Conservation (phyloP, 176 grass and related monocot species). For the Aechmea fasciata region DNA sequence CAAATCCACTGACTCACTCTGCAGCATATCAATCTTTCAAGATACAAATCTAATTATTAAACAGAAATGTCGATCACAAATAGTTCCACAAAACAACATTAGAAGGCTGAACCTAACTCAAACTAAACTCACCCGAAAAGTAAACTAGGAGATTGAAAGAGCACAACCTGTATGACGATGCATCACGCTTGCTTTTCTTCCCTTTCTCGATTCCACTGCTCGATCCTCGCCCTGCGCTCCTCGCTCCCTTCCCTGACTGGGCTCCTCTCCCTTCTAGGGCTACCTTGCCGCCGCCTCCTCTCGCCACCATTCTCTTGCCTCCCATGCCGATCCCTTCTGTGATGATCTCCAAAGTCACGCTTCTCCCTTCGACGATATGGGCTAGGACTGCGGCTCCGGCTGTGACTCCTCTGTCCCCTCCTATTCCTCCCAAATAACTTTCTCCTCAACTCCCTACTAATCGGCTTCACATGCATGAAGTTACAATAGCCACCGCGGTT, state of each 20-base stretch:
- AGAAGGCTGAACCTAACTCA: background rate
- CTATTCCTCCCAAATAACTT: slow-evolving; percentile 9
- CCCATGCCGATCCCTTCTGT: slow-evolving; percentile 1
- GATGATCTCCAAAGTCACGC: background rate
- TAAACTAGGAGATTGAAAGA: background rate
- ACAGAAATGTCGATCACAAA: background rate
- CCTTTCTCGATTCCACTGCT: slow-evolving; percentile 21
- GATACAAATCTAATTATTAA: no score
- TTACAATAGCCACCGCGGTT: slow-evolving; percentile 21
- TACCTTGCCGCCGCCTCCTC: slow-evolving; percentile 4
- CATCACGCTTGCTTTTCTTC: background rate
- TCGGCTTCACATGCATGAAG: slow-evolving; percentile 25
- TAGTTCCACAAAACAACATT: background rate
- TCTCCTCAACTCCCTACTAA: slow-evolving; percentile 12
- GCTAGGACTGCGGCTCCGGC: slow-evolving; percentile 10
- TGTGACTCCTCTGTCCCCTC: slow-evolving; percentile 5
- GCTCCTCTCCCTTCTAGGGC: slow-evolving; percentile 7
- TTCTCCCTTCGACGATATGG: background rate
- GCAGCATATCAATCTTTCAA: no score
- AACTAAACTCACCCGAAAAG: background rate
- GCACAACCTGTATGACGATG: background rate
- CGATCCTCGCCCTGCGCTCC: slow-evolving; percentile 20
- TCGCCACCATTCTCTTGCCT: slow-evolving; percentile 13
- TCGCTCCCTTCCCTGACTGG: slow-evolving; percentile 17
- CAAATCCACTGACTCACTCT: no score